Evolutionary conservation across 2,329 filamentous ascomycete species (phyloP), one percentile per base, ranked within the genome.

Genomic region (Botrytis cinerea): DNA sequence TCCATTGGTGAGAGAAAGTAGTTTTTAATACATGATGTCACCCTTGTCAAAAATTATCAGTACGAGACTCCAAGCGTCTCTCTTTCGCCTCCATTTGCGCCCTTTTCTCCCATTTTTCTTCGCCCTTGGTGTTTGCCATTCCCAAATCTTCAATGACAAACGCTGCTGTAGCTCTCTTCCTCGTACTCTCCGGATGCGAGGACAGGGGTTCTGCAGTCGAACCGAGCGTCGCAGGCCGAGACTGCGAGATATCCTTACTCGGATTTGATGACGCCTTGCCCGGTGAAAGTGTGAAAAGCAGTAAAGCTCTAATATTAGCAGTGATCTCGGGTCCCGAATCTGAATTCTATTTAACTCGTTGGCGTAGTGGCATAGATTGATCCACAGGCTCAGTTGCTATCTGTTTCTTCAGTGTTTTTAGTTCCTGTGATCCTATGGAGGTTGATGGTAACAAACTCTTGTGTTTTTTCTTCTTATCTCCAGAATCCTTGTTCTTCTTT

Each of bases 401-500:
- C 66, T 69, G 66, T 43, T 69, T 57, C 48, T 69, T 69, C 18
- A 45, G 32, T 43, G 1, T 57, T 69, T 57, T 69, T 51, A 69
- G 66, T 69, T 57, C 51, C 48, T 69, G 48, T 69, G 22, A 57
- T 57, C 22, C 38, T 40, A n/a, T 38, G 10, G 38, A 69, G 35
- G 35, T 43, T 57, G 66, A 20, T 57, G 66, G 54, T 2, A 45
- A 69, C 66, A 51, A 69, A 80, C 78, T 67, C 71, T 72, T 72
- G 25, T 79, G 74, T 74, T 74, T 72, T 77, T 78, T 74, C 69
- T 71, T 76, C 73, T 75, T 76, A 20, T 76, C 76, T 64, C 70
- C 76, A 40, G 63, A 64, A 45, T 77, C 75, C 16, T 70, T 74
- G 43, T 78, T 76, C 71, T 79, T 78, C 62, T 78, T 77, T 70